Conservation (phyloP, 2,329 filamentous ascomycete species). For the Phymatotrichopsis omnivora region DNA sequence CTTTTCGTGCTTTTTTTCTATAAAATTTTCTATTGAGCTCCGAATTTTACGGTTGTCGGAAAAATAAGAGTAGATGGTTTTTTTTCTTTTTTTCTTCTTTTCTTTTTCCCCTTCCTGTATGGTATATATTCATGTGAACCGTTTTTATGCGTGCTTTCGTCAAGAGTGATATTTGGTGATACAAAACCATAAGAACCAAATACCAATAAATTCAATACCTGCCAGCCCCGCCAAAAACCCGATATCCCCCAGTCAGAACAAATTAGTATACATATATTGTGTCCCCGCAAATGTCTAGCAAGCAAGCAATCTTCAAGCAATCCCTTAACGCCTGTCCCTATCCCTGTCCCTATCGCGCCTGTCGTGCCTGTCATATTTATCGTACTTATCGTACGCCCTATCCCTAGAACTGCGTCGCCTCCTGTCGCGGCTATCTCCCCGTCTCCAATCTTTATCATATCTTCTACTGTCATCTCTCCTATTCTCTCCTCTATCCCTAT, state of each 20-base stretch:
- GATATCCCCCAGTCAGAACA: background rate
- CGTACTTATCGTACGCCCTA: background rate
- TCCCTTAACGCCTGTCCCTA: conserved; percentile 25
- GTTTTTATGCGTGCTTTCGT: conserved; percentile 7
- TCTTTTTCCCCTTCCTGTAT: conserved; percentile 6
- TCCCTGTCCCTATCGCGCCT: conserved; percentile 25
- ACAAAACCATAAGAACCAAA: background rate
- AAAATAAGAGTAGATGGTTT: conserved; percentile 1
- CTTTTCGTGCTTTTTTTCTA: too few relatives aligned
- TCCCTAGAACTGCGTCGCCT: conserved; percentile 16
- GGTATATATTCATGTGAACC: conserved; percentile 1
- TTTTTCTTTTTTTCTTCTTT: conserved; percentile 1
- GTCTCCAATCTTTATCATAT: conserved; percentile 21
- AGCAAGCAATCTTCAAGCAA: background rate
- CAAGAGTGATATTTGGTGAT: background rate
- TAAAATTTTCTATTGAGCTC: too few relatives aligned
- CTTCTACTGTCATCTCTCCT: conserved; percentile 14
- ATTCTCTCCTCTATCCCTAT: conserved; percentile 27
- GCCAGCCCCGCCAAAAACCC: conserved; percentile 1
- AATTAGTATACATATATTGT: conserved; percentile 1
- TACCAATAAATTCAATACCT: conserved; percentile 1
- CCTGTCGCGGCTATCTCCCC: conserved; percentile 15
- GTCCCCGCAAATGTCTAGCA: background rate
- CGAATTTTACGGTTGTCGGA: background rate
- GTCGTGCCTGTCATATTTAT: conserved; percentile 18